Conservation (phyloP, 2,329 filamentous ascomycete genomes). For the Xylariomycetidae sp. region DNA sequence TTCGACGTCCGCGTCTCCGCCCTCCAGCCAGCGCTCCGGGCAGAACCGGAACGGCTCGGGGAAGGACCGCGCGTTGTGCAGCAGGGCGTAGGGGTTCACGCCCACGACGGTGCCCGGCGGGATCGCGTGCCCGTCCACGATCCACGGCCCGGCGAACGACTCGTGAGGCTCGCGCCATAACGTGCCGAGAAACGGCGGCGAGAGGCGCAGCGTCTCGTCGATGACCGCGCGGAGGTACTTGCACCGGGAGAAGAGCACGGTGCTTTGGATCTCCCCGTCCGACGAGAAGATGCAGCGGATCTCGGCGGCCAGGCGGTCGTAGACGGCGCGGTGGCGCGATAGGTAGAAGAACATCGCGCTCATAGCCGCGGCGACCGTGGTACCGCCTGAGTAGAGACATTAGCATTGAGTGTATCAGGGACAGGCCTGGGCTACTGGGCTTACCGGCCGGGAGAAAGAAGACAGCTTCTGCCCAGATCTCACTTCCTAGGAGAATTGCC, state of each 20-base stretch:
- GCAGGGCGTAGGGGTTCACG: constrained; percentile 9
- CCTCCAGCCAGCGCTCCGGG: constrained; percentile 15
- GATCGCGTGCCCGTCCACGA: constrained; percentile 9
- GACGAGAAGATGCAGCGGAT: constrained; percentile 7
- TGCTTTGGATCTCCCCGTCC: constrained; percentile 4
- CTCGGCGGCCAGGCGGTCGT: constrained; percentile 7
- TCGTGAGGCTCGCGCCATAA: constrained; percentile 5
- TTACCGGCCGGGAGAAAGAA: neutral
- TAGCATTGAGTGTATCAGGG: neutral
- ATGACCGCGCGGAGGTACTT: constrained; percentile 8
- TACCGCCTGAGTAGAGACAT: constrained; percentile 3
- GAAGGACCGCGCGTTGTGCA: constrained; percentile 10
- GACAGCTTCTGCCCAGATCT: neutral
- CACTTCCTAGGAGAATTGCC: no score
- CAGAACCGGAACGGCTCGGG: constrained; percentile 6
- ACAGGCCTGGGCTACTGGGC: neutral
- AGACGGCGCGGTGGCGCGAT: constrained; percentile 7
- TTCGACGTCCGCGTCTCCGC: no score
- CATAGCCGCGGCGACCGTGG: constrained; percentile 1
- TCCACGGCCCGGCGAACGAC: neutral
- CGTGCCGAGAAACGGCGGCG: constrained; percentile 4
- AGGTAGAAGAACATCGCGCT: constrained; percentile 17
- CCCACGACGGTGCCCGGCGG: constrained; percentile 8
- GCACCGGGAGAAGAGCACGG: constrained; percentile 4
- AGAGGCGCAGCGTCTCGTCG: constrained; percentile 8